Evolutionary conservation across 768 basidiomycete genomes (phyloP), one percentile per base, ranked within the genome.

Genomic region (Suillus cothurnatus): DNA sequence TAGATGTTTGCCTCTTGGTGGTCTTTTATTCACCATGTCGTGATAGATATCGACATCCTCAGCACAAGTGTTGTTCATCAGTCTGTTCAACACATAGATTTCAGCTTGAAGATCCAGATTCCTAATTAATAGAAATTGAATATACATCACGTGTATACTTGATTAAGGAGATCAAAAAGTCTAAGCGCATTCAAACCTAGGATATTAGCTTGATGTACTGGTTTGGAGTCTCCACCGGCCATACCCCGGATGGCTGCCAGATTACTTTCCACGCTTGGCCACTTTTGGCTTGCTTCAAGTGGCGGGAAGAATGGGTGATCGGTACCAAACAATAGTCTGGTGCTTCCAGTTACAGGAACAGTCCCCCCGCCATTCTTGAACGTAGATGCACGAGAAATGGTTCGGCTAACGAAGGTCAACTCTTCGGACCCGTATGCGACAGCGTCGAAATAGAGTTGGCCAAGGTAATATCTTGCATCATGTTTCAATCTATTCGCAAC

Each of bases 251-350:
- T 93, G 2, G 94, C 93, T 62, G 90, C 87, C 63, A 95, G 72
- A 76, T 95, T 96, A 69, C 94, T 92, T 34, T 91, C 86, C 4
- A 94, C 94, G 71, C 92, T 93, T 77, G 80, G 84, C 94, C 94
- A 95, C 72, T 87, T 93, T 65, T 87, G 86, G 52, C 81, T 83
- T 56, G 80, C 77, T 66, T 80, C 77, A 45, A 95, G 82, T 2
- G 94, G 94, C 19, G 94, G 94, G 79, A 95, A 95, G 82, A 95
- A 95, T 0, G 93, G 94, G 74, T 95, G 91, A 72, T 95, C 94
- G 36, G 93, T 94, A 26, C 94, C 94, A 70, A 93, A 95, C 43
- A 94, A 72, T 81, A 93, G 84, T 70, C 84, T 80, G 64, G 79
- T 78, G 66, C 85, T 88, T 39, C 90, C 90, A 59, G 76, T 47